Percentiles rank a stretch among this genome's conserved stretches.
These are phyloP conservation scores for Triticum aestivum DNA, from an alignment of 176 grass and related monocot genomes.

Conservation along the genomic window IWGSC_CS_RefSeq_v2.1 NC_057802.1:96506446-96506945, in stretches of 20 bases:
- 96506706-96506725: conserved; percentile 1
- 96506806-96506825: neutral
- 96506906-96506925: conserved; percentile 46
- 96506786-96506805: neutral
- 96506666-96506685: conserved; percentile 35
- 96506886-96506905: conserved; percentile 35
- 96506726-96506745: conserved; percentile 11
- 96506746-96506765: conserved; percentile 19
- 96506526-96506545: neutral
- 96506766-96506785: neutral
- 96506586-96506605: neutral
- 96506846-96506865: conserved; percentile 36
- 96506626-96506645: conserved; percentile 32
- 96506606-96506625: conserved; percentile 23
- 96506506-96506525: neutral
- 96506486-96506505: too few species aligned
- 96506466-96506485: neutral
- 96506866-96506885: conserved; percentile 44
- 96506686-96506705: conserved; percentile 44
- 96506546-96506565: neutral
- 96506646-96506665: conserved; percentile 23
- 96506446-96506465: neutral
- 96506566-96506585: conserved; percentile 35
- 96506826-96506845: conserved; percentile 45
- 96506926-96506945: conserved; percentile 70